Base-by-base conservation (phyloP, 1,139 yeast species). In the Lodderomyces metapsilosis region DNA sequence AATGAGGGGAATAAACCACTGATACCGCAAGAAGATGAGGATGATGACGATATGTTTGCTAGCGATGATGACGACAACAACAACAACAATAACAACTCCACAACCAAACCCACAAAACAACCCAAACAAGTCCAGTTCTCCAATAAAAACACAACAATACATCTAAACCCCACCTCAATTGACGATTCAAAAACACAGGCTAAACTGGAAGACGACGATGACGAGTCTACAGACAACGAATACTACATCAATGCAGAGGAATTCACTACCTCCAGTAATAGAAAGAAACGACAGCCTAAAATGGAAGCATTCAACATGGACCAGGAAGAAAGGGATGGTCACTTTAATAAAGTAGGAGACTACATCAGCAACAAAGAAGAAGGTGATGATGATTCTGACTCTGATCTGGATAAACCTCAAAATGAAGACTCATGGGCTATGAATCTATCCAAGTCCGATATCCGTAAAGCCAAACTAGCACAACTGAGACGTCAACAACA, bases 301-400 rank as follows among this genome's bases (percentile, higher is more conserved):
- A 43, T 83, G 4, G 92, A 84, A 48, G 76, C 86, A 0, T 86
- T 86, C 59, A 74, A 78, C 53, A 60, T 85, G 39, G 59, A 72
- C 25, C 67, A 76, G 22, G 92, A 85, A 52, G 60, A 69, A 34
- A 74, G 73, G 41, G 80, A 77, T 37, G 92, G 91, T 1, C 60
- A 61, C 3, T 82, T 82, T 43, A 89, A 84, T 53, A 70, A 64
- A 23, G 78, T 76, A 30, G 88, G 89, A 2, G 82, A 80, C 52
- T 83, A 68, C 50, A 61, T 78, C n/a, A 64, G 74, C 28, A 60
- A 64, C 3, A n/a, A n/a, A n/a, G n/a, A n/a, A n/a, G n/a, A n/a
- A n/a, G n/a, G n/a, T n/a, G n/a, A n/a, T n/a, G n/a, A n/a, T n/a
- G 66, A 66, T 2, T 53, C 60, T 0, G 71, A 69, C 22, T 64